A percentile compares a stretch with the other conserved stretches of the same genome.
phyloP scores from a whole-genome alignment of 2,329 filamentous ascomycete species.

The Sphaerulina vaccinii region DNA sequence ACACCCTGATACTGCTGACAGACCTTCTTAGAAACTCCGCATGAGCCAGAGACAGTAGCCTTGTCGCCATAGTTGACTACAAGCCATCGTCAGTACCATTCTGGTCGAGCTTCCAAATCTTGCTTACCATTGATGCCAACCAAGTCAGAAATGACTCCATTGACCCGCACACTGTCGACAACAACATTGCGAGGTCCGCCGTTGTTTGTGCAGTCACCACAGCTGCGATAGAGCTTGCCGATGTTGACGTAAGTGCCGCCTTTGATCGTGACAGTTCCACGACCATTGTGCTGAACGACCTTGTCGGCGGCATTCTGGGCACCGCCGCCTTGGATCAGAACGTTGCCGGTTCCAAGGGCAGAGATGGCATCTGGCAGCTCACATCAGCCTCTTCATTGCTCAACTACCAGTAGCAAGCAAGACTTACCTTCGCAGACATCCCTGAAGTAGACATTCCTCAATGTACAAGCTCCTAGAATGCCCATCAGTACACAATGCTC shows the following conservation, averaged over 20 bases:
- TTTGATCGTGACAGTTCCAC: conserved; percentile 42
- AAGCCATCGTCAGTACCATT: not conserved
- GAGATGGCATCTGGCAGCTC: conserved; percentile 35
- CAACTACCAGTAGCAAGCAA: too few relatives aligned
- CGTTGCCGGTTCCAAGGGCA: conserved; percentile 40
- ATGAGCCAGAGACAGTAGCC: conserved; percentile 21
- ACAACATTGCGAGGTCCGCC: conserved; percentile 22
- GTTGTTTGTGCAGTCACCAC: conserved; percentile 50
- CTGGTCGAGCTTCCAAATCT: not conserved
- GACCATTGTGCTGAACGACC: conserved; percentile 46
- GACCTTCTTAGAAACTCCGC: conserved; percentile 20
- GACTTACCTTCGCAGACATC: conserved; percentile 43
- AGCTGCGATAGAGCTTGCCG: conserved; percentile 53
- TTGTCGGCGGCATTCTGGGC: conserved; percentile 43
- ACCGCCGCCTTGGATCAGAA: conserved; percentile 40
- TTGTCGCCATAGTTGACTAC: conserved; percentile 21
- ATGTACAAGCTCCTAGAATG: conserved; percentile 49
- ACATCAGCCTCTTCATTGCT: too few relatives aligned
- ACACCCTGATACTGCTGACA: conserved; percentile 23
- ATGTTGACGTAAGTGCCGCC: conserved; percentile 47
- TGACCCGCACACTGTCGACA: conserved; percentile 21
- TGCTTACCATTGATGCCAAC: too few relatives aligned
- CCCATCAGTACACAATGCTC: too few relatives aligned
- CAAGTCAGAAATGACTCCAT: conserved; percentile 21
- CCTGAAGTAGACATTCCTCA: conserved; percentile 49